phyloP scores from a whole-genome alignment of 441 rosid species.

The Mallotus japonicus region DNA sequence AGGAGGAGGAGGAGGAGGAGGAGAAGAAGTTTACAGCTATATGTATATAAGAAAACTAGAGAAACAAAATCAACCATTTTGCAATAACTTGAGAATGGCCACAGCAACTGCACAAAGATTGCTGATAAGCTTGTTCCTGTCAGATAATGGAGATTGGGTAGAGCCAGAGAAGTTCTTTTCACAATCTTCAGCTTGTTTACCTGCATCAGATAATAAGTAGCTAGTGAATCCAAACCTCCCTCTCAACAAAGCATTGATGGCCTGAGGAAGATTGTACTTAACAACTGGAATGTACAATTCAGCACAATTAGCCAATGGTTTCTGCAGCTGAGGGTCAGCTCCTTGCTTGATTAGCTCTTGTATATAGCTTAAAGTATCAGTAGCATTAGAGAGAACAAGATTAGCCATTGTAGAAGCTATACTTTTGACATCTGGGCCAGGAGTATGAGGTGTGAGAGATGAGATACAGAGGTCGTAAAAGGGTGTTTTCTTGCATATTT shows the following conservation, averaged over 20 bases:
- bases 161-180: slow-evolving; percentile 50
- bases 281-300: slow-evolving; percentile 81
- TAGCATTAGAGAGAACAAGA: slow-evolving; percentile 51
- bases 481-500: slow-evolving; percentile 66
- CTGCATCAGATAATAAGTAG: slow-evolving; percentile 54
- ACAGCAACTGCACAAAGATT: slow-evolving; percentile 64
- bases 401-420: slow-evolving; percentile 50
- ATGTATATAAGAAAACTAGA: not conserved
- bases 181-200: slow-evolving; percentile 58
- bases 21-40: too few species aligned
- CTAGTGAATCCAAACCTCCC: slow-evolving; percentile 55
- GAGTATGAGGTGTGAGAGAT: slow-evolving; percentile 37
- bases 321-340: slow-evolving; percentile 53
- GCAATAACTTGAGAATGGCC: slow-evolving; percentile 51
- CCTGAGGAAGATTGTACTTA: slow-evolving; percentile 77
- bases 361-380: slow-evolving; percentile 51
- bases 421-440: slow-evolving; percentile 38
- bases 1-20: too few species aligned
- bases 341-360: slow-evolving; percentile 40
- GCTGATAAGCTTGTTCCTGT: slow-evolving; percentile 47
- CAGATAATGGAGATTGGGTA: slow-evolving; percentile 35
- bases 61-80: slow-evolving; percentile 28
- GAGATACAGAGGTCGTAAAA: slow-evolving; percentile 55
- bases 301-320: slow-evolving; percentile 69
- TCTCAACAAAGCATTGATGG: slow-evolving; percentile 54